Evolutionary conservation across 441 rosid species (phyloP).

Genomic region (Populus hybrid): DNA sequence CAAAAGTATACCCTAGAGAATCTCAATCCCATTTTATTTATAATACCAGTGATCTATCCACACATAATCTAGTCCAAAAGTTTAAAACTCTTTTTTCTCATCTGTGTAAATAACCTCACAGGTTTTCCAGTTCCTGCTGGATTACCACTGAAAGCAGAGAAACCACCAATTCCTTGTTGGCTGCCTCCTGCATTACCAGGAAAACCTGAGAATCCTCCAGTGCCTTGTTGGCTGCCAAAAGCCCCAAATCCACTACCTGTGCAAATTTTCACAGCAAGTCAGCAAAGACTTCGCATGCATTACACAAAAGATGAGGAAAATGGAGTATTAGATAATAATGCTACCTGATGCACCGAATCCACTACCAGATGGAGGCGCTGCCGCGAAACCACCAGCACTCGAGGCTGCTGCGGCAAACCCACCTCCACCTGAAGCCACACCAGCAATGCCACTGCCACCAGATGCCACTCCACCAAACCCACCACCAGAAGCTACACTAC

Average conservation of each 20-base stretch:
- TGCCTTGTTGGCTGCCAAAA: constrained; percentile 40
- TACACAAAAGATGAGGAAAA: neutral
- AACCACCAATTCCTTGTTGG: constrained; percentile 19
- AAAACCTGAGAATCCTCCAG: neutral
- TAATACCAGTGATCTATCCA: neutral
- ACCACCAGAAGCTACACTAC: constrained; percentile 30
- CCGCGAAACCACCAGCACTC: constrained; percentile 62
- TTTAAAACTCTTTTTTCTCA: constrained; percentile 50
- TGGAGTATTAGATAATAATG: neutral
- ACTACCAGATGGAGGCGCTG: constrained; percentile 36
- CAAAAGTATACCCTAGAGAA: neutral
- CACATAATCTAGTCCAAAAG: neutral
- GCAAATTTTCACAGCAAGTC: neutral
- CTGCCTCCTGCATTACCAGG: neutral
- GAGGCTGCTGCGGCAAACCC: constrained; percentile 25
- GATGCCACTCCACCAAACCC: constrained; percentile 24
- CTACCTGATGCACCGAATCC: constrained; percentile 32
- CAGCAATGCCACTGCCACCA: constrained; percentile 22
- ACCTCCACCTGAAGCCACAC: constrained; percentile 21
- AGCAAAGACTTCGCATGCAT: neutral
- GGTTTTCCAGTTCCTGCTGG: constrained; percentile 55
- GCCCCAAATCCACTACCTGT: constrained; percentile 70
- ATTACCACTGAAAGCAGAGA: constrained; percentile 20
- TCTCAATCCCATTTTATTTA: neutral
- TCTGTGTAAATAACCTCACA: constrained; percentile 66